These are phyloP conservation scores for Ambrosia hybrid DNA, from an alignment of 140 eudicot species.

Conservation along the genomic window DNA sequence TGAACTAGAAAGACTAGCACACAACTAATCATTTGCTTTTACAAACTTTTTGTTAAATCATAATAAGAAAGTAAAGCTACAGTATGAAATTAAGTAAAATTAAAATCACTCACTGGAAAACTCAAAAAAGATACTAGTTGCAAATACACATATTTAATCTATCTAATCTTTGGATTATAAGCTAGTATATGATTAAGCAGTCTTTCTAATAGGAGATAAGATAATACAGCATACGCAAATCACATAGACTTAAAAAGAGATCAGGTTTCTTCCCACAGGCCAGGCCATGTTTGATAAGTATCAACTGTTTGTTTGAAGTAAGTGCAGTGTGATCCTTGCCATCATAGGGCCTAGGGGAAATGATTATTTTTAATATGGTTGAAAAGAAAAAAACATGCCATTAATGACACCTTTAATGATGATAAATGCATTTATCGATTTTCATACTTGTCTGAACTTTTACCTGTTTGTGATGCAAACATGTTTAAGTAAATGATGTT, in stretches of 20 bases:
- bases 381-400: constrained; percentile 17
- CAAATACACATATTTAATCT: no score
- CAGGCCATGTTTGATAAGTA: neutral
- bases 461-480: neutral
- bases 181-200: neutral
- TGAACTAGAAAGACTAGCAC: no score
- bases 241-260: neutral
- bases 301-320: neutral
- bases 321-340: neutral
- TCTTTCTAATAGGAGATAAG: neutral
- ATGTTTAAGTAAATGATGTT: constrained; percentile 5
- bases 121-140: no score
- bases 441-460: constrained; percentile 21
- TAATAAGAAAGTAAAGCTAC: no score
- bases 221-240: neutral
- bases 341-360: neutral
- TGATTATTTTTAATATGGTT: neutral
- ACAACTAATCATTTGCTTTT: no score
- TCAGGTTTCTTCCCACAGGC: neutral
- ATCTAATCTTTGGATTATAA: no score
- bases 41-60: no score
- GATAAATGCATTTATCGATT: neutral
- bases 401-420: constrained; percentile 16
- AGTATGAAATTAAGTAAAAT: no score
- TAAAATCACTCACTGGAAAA: no score